Percentiles rank a stretch among this genome's conserved stretches.
These are phyloP conservation scores for Monosporascus sp. DNA, from an alignment of 2,329 filamentous ascomycete species.

Conservation along the genomic window DNA sequence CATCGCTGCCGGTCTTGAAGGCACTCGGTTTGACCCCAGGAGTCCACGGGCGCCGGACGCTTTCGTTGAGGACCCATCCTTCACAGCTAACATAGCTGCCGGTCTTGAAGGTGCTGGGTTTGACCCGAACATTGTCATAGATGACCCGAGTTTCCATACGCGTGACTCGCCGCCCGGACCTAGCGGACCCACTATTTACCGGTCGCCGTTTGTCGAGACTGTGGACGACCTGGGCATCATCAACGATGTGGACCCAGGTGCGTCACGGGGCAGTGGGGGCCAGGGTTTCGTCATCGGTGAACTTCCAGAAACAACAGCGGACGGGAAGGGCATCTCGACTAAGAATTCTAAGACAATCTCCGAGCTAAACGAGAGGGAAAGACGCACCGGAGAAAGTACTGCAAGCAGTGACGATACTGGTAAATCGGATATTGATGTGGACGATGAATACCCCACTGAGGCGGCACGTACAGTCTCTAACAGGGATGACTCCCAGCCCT, in stretches of 20 bases:
- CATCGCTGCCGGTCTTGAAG: conserved; percentile 62
- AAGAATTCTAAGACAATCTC: conserved; percentile 20
- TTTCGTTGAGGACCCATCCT: conserved; percentile 63
- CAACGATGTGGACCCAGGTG: conserved; percentile 22
- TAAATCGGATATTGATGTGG: conserved; percentile 16
- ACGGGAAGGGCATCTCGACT: conserved; percentile 24
- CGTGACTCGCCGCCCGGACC: conserved; percentile 61
- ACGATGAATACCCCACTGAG: conserved; percentile 10
- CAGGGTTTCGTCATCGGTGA: conserved; percentile 46
- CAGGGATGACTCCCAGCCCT: conserved; percentile 21
- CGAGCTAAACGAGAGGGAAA: conserved; percentile 27
- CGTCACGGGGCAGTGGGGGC: conserved; percentile 20
- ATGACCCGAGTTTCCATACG: conserved; percentile 58
- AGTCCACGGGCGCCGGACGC: conserved; percentile 55
- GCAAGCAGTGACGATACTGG: conserved; percentile 20
- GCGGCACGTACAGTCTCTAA: conserved; percentile 21
- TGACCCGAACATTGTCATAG: conserved; percentile 64
- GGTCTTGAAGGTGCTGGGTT: conserved; percentile 63
- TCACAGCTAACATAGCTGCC: conserved; percentile 62
- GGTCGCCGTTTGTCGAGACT: conserved; percentile 45
- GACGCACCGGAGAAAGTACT: conserved; percentile 35
- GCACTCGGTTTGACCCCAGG: conserved; percentile 35
- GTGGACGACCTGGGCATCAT: conserved; percentile 36
- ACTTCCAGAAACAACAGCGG: conserved; percentile 35
- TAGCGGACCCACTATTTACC: conserved; percentile 45